Conservation (phyloP, 257 asterid genomes). For the Cynanchum wilfordii region DNA sequence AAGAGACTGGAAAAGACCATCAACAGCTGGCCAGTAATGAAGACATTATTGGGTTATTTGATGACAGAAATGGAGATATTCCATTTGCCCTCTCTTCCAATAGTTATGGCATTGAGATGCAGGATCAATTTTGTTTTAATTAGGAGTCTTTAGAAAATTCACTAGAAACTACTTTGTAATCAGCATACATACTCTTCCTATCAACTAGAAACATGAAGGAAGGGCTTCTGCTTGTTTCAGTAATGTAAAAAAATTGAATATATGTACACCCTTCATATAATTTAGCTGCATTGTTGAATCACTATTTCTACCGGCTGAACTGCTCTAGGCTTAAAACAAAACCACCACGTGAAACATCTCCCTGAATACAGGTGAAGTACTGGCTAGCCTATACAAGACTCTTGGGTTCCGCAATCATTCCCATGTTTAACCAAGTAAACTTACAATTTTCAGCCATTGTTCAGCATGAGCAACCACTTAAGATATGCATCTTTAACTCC, state of each 20-base stretch:
- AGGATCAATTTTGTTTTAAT: slow-evolving; percentile 27
- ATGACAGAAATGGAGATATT: slow-evolving; percentile 25
- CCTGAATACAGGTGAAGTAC: background rate
- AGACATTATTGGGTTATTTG: slow-evolving; percentile 30
- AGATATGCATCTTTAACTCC: background rate
- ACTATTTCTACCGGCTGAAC: background rate
- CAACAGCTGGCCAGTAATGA: slow-evolving; percentile 13
- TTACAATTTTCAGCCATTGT: background rate
- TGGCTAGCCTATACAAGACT: background rate
- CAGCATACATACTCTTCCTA: background rate
- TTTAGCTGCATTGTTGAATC: background rate
- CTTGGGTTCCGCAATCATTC: background rate
- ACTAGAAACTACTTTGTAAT: slow-evolving; percentile 21
- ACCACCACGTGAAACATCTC: background rate
- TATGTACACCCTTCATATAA: background rate
- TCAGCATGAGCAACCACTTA: background rate
- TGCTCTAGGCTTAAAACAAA: background rate
- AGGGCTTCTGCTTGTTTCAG: background rate
- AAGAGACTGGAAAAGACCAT: slow-evolving; percentile 11
- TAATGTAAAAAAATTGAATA: background rate
- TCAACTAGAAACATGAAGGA: background rate
- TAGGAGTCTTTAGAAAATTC: slow-evolving; percentile 21
- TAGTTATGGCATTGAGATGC: slow-evolving; percentile 25
- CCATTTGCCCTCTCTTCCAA: slow-evolving; percentile 32
- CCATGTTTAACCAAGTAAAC: background rate